Base-by-base conservation (phyloP, 2,329 filamentous ascomycete species). In the Dothiorella sarmentorum region DNA sequence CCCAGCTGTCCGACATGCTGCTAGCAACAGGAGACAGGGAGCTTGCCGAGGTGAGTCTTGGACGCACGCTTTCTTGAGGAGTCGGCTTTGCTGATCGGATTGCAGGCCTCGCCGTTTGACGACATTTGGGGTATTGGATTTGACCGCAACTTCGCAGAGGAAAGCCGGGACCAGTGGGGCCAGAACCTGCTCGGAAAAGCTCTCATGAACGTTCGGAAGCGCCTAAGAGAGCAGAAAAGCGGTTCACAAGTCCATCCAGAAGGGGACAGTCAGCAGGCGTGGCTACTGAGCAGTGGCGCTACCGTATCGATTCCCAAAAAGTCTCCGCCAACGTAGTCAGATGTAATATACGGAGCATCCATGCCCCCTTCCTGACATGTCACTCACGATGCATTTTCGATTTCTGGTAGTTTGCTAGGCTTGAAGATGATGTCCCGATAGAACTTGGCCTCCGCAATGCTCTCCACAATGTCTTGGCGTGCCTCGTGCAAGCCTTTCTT, bases 401-500 rank as follows among this genome's bases (percentile, higher is more conserved):
- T 17, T 26, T 52, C 56, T 3, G 45, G 44, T 38, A 52, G 11
- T 43, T 52, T 42, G 15, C 44, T 51, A 47, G 56, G 56, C 27
- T 33, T 58, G 44, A 95, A 95, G 58, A 96, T 82, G 17, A 76
- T 77, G 61, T 87, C 79, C 67, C 84, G 85, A 73, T 96, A 97
- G 71, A 89, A 97, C 67, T 78, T 85, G 57, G 93, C 93, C 78
- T 99, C 94, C 58, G 83, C 87, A 62, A 99, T 97, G 74, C 93
- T 97, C 78, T 99, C 94, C 61, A 97, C 73, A 60, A 99, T 96
- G 73, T 99, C 94, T 58, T 90, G 85, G 66, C 83, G 85, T 0
- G 94, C 94, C 73, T 93, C 85, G 76, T 99, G 94, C 53, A 86
- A 77, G 35, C 83, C 85, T 69, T 82, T 83, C 79, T 97, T 97